Base-by-base conservation (phyloP, 2,329 filamentous ascomycete species). In the Peltaster fructicola region DNA sequence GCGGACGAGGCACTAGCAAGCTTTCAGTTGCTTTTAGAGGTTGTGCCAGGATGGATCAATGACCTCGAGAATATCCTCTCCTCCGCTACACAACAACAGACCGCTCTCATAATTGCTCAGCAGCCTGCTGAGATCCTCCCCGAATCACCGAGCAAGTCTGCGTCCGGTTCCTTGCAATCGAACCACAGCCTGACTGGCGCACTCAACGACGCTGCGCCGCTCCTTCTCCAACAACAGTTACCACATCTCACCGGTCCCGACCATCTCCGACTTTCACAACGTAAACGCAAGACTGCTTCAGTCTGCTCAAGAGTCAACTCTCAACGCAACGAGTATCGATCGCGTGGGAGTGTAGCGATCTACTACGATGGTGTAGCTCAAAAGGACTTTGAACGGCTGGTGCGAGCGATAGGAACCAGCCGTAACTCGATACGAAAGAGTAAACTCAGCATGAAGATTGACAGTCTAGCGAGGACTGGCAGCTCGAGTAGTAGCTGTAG, bases 301-400 rank as follows among this genome's bases (percentile, higher is more conserved):
- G 37, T 52, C 12, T 35, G 42, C 5, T 58, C 55, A 3, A 52
- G 44, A 10, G 41, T 45, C 20, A 35, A 40, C 6, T 54, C 52
- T 5, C 51, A 48, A 3, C 52, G 57, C 1, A 49, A 57, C 7
- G 67, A 69, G 33, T 76, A 75, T 45, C 70, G 77, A 27, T 71
- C 70, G 3, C 68, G 75, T 36, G 73, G 64, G 29, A 76, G 80
- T 61, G 73, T 85, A 22, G 73, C 88, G 19, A 77, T 93, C n/a
- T 84, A 81, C 51, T 93, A 93, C 46, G 84, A 93, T 45, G 79
- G 76, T 37, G 73, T 80, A 33, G 73, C 90, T 3, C 82, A 93
- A 45, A 69, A 69, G 24, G 70, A 74, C 18, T 81, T 93, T 36
- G 82, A 91, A 40, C 63, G 74, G 27, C 56, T 92, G 24, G 82